phyloP scores from a whole-genome alignment of 2,329 filamentous ascomycete genomes.

The Clonostachys rhizophaga region DNA sequence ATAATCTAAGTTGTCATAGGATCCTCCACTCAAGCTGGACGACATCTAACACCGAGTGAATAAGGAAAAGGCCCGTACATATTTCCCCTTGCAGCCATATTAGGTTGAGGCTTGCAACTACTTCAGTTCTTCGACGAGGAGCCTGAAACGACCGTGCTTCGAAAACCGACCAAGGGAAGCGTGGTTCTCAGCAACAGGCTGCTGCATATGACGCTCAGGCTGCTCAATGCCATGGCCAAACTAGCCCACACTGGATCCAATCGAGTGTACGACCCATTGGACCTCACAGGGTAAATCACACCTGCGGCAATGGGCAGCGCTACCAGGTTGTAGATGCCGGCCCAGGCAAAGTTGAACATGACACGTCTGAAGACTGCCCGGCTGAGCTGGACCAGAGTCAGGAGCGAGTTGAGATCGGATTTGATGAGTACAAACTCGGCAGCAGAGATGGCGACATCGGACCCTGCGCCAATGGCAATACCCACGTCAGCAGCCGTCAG shows the following conservation, averaged over 20 bases:
- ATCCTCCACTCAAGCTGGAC: too few relatives aligned
- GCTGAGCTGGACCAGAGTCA: conserved; percentile 55
- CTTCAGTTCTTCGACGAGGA: too few relatives aligned
- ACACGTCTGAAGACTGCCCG: conserved; percentile 59
- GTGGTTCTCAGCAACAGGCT: conserved; percentile 48
- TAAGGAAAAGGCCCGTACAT: too few relatives aligned
- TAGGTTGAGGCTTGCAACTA: too few relatives aligned
- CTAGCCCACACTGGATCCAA: conserved; percentile 32
- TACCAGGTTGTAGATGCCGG: conserved; percentile 59
- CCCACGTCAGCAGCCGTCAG: conserved; percentile 62
- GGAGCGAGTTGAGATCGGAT: conserved; percentile 51
- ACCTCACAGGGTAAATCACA: conserved; percentile 54
- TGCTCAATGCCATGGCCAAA: conserved; percentile 63
- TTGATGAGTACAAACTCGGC: conserved; percentile 60
- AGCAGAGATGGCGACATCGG: conserved; percentile 62
- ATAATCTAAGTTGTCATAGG: too few relatives aligned
- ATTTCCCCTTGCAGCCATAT: too few relatives aligned
- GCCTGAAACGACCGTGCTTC: neutral
- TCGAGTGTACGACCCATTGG: conserved; percentile 26
- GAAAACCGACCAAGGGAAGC: conserved; percentile 32
- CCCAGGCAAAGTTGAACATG: conserved; percentile 66
- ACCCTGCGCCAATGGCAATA: conserved; percentile 64
- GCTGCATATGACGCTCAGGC: conserved; percentile 58
- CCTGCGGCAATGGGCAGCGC: conserved; percentile 64
- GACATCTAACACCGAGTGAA: too few relatives aligned